Evolutionary conservation across 192 early-diverging fungal genomes (phyloP).

Genomic region (Linnemannia zychae): DNA sequence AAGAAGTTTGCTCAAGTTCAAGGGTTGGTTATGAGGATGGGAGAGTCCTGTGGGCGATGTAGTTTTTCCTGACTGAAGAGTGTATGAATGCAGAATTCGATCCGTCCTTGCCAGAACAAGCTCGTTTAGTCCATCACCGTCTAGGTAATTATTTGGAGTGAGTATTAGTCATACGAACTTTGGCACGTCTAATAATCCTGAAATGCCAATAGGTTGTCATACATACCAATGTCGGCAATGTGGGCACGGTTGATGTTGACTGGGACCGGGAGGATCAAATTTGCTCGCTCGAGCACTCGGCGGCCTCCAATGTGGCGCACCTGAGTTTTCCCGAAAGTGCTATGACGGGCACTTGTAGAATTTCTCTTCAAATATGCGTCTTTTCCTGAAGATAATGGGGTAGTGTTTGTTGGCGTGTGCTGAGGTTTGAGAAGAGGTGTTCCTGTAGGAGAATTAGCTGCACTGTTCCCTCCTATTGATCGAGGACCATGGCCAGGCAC

Average conservation of each 20-base stretch:
- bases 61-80: constrained; percentile 40
- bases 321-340: constrained; percentile 7
- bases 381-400: background rate
- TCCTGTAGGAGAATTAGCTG: constrained; percentile 33
- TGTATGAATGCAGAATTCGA: constrained; percentile 66
- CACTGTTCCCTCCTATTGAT: constrained; percentile 24
- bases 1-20: constrained; percentile 30
- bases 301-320: constrained; percentile 28
- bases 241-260: constrained; percentile 69
- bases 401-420: constrained; percentile 4
- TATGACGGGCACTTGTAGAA: background rate
- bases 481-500: constrained; percentile 8
- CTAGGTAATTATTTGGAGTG: constrained; percentile 35
- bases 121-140: constrained; percentile 68
- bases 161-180: background rate
- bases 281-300: constrained; percentile 49
- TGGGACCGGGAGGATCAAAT: constrained; percentile 64
- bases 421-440: constrained; percentile 40
- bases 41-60: constrained; percentile 9
- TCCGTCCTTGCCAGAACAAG: constrained; percentile 70
- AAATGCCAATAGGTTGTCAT: background rate
- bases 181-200: no score
- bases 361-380: background rate
- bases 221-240: constrained; percentile 69
- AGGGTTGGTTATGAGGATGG: constrained; percentile 26